A percentile compares a stretch with the other conserved stretches of the same genome.
These are phyloP conservation scores for Oryza glaberrima DNA, from an alignment of 176 grass and related monocot species.

Conservation along the genomic window DNA sequence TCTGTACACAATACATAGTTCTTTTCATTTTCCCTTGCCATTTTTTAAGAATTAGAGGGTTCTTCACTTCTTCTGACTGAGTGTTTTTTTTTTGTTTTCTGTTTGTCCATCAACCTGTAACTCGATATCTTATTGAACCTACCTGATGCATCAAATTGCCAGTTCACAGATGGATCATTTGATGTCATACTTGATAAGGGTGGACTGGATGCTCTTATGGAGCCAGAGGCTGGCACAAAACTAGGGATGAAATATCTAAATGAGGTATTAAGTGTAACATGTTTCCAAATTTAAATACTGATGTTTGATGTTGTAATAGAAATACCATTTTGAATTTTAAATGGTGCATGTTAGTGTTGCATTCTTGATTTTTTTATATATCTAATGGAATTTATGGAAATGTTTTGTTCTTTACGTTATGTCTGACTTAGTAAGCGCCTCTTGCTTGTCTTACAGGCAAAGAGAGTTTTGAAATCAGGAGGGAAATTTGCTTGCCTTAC, in stretches of 20 bases:
- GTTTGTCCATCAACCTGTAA: slow-evolving; percentile 8
- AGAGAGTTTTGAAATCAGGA: slow-evolving; percentile 85
- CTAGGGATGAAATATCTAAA: slow-evolving; percentile 90
- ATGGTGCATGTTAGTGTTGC: not conserved
- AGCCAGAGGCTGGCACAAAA: slow-evolving; percentile 74
- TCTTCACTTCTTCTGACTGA: not conserved
- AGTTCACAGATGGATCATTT: slow-evolving; percentile 88
- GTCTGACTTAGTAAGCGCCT: slow-evolving; percentile 26
- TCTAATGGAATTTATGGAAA: slow-evolving; percentile 19
- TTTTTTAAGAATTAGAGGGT: not conserved
- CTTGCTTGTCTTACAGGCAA: slow-evolving; percentile 62
- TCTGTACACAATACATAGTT: not conserved
- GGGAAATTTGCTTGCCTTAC: slow-evolving; percentile 90
- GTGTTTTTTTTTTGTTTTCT: not conserved
- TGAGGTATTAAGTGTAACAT: slow-evolving; percentile 53
- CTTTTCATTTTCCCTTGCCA: slow-evolving; percentile 2
- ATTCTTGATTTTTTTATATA: not conserved
- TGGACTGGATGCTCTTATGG: slow-evolving; percentile 98
- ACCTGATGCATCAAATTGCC: slow-evolving; percentile 36
- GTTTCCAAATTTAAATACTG: slow-evolving; percentile 39
- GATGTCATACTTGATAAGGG: slow-evolving; percentile 94
- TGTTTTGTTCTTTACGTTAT: slow-evolving; percentile 24
- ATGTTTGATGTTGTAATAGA: slow-evolving; percentile 21
- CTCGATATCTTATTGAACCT: slow-evolving; percentile 6
- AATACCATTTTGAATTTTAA: not conserved